Percentiles rank a stretch among this genome's conserved stretches.
Evolutionary conservation across 495 filamentous ascomycete genomes (phyloP).

Genomic region (Hyphodiscus hymeniophilus): DNA sequence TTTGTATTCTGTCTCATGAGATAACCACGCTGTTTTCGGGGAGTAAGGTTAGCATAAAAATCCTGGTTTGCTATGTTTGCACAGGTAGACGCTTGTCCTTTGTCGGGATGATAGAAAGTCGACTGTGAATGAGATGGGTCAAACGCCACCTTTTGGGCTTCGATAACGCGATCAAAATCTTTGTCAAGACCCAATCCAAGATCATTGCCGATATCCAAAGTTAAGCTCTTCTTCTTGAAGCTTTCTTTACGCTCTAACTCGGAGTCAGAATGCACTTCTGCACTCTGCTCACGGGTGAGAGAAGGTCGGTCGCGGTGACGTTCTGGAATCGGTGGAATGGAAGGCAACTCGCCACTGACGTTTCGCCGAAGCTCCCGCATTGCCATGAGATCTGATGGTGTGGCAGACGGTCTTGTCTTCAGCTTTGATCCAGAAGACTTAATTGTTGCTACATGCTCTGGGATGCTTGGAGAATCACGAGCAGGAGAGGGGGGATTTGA

Average conservation of each 20-base stretch:
- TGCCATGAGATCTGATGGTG: slow-evolving; percentile 71
- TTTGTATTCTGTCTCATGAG: slow-evolving; percentile 98
- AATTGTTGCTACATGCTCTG: slow-evolving; percentile 83
- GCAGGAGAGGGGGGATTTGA: slow-evolving; percentile 39
- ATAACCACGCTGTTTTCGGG: slow-evolving; percentile 80
- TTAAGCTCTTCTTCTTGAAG: slow-evolving; percentile 49
- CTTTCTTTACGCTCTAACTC: slow-evolving; percentile 43
- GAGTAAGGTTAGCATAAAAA: slow-evolving; percentile 47
- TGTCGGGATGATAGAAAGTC: slow-evolving; percentile 1
- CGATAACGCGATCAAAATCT: slow-evolving; percentile 93
- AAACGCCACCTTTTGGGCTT: slow-evolving; percentile 88
- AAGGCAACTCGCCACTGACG: slow-evolving; percentile 60
- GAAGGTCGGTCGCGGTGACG: slow-evolving; percentile 42
- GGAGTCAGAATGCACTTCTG: slow-evolving; percentile 31
- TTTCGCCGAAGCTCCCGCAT: slow-evolving; percentile 85
- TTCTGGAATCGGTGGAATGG: slow-evolving; percentile 51
- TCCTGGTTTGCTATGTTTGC: neutral
- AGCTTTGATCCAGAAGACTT: slow-evolving; percentile 75
- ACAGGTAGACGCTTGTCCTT: slow-evolving; percentile 21
- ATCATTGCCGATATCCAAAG: slow-evolving; percentile 60
- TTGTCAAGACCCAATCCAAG: slow-evolving; percentile 78
- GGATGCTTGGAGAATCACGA: slow-evolving; percentile 53
- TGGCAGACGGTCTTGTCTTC: slow-evolving; percentile 83
- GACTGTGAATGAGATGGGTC: slow-evolving; percentile 16
- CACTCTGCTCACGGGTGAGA: slow-evolving; percentile 27